phyloP scores from a whole-genome alignment of 2,329 filamentous ascomycete genomes.

The Metarhizium guizhouense region DNA sequence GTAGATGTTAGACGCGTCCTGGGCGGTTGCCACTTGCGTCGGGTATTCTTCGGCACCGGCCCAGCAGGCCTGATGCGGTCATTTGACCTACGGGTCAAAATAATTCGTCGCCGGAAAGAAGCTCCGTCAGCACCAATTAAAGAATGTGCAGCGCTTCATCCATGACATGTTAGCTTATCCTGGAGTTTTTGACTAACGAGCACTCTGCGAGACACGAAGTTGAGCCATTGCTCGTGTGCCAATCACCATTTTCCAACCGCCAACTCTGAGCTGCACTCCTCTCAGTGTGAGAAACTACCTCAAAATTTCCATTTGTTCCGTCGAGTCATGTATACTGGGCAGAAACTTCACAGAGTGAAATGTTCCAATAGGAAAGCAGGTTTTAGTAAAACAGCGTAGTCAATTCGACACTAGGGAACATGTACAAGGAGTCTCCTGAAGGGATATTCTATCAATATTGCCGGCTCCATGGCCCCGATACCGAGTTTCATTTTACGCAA shows the following conservation, averaged over 20 bases:
- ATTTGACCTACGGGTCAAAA: no score
- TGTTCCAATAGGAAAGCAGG: background rate
- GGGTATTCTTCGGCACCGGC: slow-evolving; percentile 3
- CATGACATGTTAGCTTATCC: no score
- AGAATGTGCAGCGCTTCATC: no score
- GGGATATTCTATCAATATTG: slow-evolving; percentile 18
- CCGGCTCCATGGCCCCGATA: slow-evolving; percentile 8
- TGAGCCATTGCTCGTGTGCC: background rate
- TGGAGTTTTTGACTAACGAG: background rate
- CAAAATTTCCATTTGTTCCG: background rate
- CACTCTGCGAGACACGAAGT: background rate
- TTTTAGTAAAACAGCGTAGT: slow-evolving; percentile 2
- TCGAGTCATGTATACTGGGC: background rate
- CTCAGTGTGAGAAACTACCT: background rate
- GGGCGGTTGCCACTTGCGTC: background rate
- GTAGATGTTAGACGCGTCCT: background rate
- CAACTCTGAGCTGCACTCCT: background rate
- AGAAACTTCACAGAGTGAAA: background rate
- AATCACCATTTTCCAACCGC: background rate
- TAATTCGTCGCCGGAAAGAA: no score
- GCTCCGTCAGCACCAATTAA: no score
- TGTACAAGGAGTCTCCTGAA: slow-evolving; percentile 20
- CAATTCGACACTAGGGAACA: slow-evolving; percentile 25
- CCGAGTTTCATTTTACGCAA: slow-evolving; percentile 26
- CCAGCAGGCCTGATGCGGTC: background rate